Conservation (phyloP, 441 rosid genomes). For the Erysimum pusillum region DNA sequence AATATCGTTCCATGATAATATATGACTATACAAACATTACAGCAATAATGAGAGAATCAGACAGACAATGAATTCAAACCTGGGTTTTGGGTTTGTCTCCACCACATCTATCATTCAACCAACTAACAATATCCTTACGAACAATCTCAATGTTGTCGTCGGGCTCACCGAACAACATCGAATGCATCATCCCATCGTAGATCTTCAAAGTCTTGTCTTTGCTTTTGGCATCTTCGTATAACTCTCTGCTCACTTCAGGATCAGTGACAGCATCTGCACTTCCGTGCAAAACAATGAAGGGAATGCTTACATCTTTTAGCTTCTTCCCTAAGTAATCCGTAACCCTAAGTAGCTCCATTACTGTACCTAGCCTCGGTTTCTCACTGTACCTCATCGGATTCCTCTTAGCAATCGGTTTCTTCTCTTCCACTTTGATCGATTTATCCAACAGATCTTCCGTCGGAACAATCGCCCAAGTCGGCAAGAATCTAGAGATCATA, state of each 20-base stretch:
- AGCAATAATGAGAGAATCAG: constrained; percentile 14
- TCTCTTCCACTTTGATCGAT: constrained; percentile 73
- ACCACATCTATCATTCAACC: constrained; percentile 70
- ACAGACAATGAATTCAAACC: constrained; percentile 15
- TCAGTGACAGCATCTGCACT: constrained; percentile 87
- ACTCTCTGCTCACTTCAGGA: constrained; percentile 74
- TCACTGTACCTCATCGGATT: constrained; percentile 76
- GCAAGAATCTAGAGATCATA: constrained; percentile 65
- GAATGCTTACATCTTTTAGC: constrained; percentile 65
- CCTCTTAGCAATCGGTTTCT: constrained; percentile 60
- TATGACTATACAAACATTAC: constrained; percentile 33
- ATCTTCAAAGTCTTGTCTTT: constrained; percentile 75
- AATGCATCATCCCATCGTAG: constrained; percentile 87
- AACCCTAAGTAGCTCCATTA: constrained; percentile 72
- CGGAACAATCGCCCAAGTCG: constrained; percentile 82
- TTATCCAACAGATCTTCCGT: constrained; percentile 65
- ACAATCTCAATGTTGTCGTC: constrained; percentile 69
- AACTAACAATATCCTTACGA: constrained; percentile 61
- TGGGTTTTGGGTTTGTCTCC: constrained; percentile 31
- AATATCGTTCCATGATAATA: constrained; percentile 2
- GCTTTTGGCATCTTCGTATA: constrained; percentile 67
- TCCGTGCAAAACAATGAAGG: constrained; percentile 82
- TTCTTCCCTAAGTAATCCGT: constrained; percentile 65
- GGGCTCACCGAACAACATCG: constrained; percentile 79
- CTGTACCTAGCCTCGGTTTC: constrained; percentile 89